Evolutionary conservation across 345 rosid species (phyloP), one percentile per base, ranked within the genome.

Genomic region (Lepidium aucheri): DNA sequence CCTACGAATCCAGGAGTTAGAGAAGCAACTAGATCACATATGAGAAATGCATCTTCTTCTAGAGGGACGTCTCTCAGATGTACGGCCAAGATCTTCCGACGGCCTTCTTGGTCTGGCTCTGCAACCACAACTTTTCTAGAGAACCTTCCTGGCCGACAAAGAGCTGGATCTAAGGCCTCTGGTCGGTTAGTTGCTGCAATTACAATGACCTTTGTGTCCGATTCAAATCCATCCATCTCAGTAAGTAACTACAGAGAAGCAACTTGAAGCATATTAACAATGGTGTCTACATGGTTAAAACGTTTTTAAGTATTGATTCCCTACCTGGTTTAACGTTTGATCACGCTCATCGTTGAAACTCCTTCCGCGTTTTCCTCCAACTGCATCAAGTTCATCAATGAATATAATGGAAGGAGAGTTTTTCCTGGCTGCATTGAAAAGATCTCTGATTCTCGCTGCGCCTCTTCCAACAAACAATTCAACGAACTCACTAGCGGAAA

Each of bases 401-500:
- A 93, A 93, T 71, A 93, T 83, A 70, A 93, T 93, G 5, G 97
- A 84, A 9, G 97, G 96, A 46, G 99, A 74, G 79, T 77, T 78
- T 76, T 90, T 93, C 74, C 92, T 84, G 12, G 96, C 99, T 6
- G 75, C 79, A 22, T 26, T 83, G 72, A 93, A 93, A 53, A 93
- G 93, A 70, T 93, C 97, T 78, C 99, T 84, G 62, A 93, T 85
- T 63, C 97, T 78, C 15, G 99, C 96, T 36, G 99, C 99, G 6
- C 99, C 99, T 85, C 99, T 88, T 63, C 97, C 99, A 60, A 93
- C 99, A 80, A 88, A 93, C 80, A 93, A 22, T 78, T 93, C 99
- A 42, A 93, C 99, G 58, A 93, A 93, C 78, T 93, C 99, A 45
- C 99, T 90, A 14, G 99, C 99, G 24, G 99, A 90, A 51, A 85